Conservation (phyloP, 345 rosid species). For the Eucalyptus marginata region DNA sequence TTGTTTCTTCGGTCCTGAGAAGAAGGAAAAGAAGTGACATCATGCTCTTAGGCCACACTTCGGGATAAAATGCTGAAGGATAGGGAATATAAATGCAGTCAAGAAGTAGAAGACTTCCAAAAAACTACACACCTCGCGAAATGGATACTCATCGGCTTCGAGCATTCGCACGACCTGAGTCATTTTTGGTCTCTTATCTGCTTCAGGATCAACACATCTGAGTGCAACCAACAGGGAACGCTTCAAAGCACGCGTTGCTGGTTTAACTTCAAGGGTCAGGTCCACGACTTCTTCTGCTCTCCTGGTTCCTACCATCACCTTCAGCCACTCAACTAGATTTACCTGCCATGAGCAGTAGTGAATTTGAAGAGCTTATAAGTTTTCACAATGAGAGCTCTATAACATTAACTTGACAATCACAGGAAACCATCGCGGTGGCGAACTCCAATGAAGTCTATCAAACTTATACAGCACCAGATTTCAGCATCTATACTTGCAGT, state of each 20-base stretch:
- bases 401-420: background rate
- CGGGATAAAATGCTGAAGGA: background rate
- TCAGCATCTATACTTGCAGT: background rate
- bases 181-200: constrained; percentile 90
- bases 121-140: constrained; percentile 46
- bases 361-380: background rate
- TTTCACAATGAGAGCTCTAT: background rate
- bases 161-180: constrained; percentile 84
- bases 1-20: constrained; percentile 68
- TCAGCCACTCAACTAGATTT: constrained; percentile 93
- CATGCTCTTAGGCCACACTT: background rate
- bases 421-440: background rate
- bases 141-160: constrained; percentile 76
- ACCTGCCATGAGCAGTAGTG: constrained; percentile 30
- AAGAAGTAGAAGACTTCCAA: background rate
- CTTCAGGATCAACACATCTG: constrained; percentile 85
- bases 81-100: background rate
- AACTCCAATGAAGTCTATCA: background rate
- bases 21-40: background rate
- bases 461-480: background rate
- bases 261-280: constrained; percentile 64
- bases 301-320: constrained; percentile 92
- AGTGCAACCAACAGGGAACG: constrained; percentile 74
- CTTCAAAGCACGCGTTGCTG: constrained; percentile 61
- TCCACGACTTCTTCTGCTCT: constrained; percentile 93